phyloP scores from a whole-genome alignment of 495 filamentous ascomycete genomes.

The Penicillium crystallinum region DNA sequence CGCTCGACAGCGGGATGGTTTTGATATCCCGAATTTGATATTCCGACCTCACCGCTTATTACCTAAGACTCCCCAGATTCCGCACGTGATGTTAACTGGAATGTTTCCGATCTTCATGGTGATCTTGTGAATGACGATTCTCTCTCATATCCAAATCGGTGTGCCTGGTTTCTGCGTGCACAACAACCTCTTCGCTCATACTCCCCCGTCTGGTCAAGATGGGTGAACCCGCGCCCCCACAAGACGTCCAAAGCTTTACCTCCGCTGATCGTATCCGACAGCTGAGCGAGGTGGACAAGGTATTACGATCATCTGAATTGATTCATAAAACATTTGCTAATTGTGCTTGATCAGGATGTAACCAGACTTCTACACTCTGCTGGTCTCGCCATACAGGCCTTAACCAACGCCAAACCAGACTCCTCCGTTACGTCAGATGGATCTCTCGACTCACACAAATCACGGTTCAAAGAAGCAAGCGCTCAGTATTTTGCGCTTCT shows the following conservation, averaged over 20 bases:
- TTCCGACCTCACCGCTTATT: slow-evolving; percentile 6
- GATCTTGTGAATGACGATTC: neutral
- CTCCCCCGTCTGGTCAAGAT: neutral
- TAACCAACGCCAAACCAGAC: slow-evolving; percentile 50
- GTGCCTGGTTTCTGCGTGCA: neutral
- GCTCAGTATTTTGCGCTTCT: slow-evolving; percentile 64
- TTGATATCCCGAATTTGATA: slow-evolving; percentile 18
- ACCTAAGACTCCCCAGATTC: slow-evolving; percentile 18
- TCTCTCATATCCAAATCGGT: neutral
- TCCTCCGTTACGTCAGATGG: slow-evolving; percentile 24
- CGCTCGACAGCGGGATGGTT: neutral
- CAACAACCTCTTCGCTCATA: neutral
- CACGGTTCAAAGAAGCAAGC: slow-evolving; percentile 56
- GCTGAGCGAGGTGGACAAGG: slow-evolving; percentile 69
- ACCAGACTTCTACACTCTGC: slow-evolving; percentile 61
- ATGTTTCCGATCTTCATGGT: neutral
- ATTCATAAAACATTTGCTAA: neutral
- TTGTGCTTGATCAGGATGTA: slow-evolving; percentile 39
- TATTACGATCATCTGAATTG: slow-evolving; percentile 22
- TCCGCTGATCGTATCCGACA: slow-evolving; percentile 70
- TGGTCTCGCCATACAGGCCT: slow-evolving; percentile 61
- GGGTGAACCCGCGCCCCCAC: neutral
- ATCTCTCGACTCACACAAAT: slow-evolving; percentile 48
- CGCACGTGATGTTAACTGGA: slow-evolving; percentile 17
- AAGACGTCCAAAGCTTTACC: slow-evolving; percentile 40